phyloP scores from a whole-genome alignment of 1,139 yeast genomes.

The Saccharomycopsis hybrid region DNA sequence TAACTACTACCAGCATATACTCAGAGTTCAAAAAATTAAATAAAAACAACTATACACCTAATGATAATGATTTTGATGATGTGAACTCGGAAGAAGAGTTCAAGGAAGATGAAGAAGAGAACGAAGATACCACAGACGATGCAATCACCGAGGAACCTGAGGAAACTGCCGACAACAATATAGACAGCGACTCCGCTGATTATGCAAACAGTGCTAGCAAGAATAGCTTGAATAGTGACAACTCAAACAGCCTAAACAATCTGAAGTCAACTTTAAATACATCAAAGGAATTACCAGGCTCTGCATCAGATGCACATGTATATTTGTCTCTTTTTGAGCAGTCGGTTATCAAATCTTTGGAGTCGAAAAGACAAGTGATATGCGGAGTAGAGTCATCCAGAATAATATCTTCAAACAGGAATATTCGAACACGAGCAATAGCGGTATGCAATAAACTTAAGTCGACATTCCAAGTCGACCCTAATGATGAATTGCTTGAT shows the following conservation, averaged over 20 bases:
- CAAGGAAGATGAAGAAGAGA: slow-evolving; percentile 7
- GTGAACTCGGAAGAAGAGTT: slow-evolving; percentile 22
- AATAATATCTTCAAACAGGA: slow-evolving; percentile 16
- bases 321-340: slow-evolving; percentile 11
- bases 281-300: not conserved
- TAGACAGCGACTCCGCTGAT: not conserved
- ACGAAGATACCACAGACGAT: slow-evolving; percentile 18
- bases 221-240: slow-evolving; percentile 16
- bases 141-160: slow-evolving; percentile 27
- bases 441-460: slow-evolving; percentile 32
- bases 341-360: slow-evolving; percentile 15
- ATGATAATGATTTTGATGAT: slow-evolving; percentile 3
- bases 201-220: not conserved
- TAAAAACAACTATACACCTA: not conserved
- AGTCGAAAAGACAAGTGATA: slow-evolving; percentile 17
- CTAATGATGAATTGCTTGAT: slow-evolving; percentile 45
- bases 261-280: slow-evolving; percentile 29
- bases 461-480: slow-evolving; percentile 35
- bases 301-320: no score
- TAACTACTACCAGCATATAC: slow-evolving; percentile 48
- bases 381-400: slow-evolving; percentile 16
- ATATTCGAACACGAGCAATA: slow-evolving; percentile 27
- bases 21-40: slow-evolving; percentile 37
- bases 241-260: slow-evolving; percentile 30
- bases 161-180: slow-evolving; percentile 19